A percentile compares a stretch with the other conserved stretches of the same genome.
Conservation (phyloP, 2,329 filamentous ascomycete species). For the Botrytis deweyae region DNA sequence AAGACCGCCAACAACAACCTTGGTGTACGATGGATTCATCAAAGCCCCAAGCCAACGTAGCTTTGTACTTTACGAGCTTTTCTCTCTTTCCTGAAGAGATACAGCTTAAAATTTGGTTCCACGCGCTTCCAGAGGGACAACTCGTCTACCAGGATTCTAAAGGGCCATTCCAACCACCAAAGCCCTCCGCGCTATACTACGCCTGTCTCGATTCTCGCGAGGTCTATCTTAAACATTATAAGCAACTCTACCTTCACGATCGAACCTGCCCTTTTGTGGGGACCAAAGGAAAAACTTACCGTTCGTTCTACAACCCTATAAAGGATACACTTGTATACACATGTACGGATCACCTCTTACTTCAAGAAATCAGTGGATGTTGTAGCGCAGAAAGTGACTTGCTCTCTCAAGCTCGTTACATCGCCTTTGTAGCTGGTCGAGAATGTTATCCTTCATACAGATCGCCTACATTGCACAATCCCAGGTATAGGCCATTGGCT, state of each 20-base stretch:
- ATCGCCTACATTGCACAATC: background rate
- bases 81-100: background rate
- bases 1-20: background rate
- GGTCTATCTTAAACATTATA: background rate
- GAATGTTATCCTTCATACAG: background rate
- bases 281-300: background rate
- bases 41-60: background rate
- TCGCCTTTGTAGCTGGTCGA: background rate
- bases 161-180: background rate
- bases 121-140: background rate
- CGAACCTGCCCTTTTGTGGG: accelerated
- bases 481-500: background rate
- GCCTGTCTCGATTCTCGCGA: background rate
- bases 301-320: background rate
- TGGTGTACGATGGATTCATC: background rate
- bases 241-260: background rate
- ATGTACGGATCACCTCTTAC: background rate
- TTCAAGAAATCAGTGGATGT: background rate
- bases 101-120: conserved; percentile 1
- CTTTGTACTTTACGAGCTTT: background rate
- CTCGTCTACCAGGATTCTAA: background rate
- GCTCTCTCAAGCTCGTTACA: background rate
- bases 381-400: background rate
- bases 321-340: background rate
- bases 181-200: background rate